phyloP scores from a whole-genome alignment of 257 asterid species.

The Osmanthus fragrans region DNA sequence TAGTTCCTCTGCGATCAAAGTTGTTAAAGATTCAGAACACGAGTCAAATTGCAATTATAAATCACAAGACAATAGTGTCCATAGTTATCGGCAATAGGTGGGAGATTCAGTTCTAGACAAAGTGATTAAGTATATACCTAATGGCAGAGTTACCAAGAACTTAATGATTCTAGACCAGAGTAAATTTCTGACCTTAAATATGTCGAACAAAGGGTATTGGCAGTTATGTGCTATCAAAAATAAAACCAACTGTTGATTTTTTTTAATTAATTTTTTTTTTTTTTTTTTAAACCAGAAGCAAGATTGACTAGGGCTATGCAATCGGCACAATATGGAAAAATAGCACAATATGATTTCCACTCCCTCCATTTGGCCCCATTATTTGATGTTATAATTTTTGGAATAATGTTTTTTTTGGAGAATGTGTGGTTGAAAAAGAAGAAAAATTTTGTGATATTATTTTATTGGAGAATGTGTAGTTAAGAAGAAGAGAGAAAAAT shows the following conservation, averaged over 20 bases:
- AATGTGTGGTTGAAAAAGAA: too few species aligned
- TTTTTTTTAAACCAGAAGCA: not conserved
- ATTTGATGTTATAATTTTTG: too few species aligned
- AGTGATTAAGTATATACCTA: not conserved
- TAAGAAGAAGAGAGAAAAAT: too few species aligned
- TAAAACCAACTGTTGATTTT: not conserved
- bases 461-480: too few species aligned
- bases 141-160: not conserved
- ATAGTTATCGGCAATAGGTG: not conserved
- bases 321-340: not conserved
- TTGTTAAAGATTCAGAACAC: not conserved
- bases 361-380: not conserved
- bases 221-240: not conserved
- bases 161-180: not conserved
- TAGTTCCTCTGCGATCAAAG: constrained; percentile 80
- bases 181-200: not conserved
- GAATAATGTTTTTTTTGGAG: too few species aligned
- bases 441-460: too few species aligned
- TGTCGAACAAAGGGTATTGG: not conserved
- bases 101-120: not conserved
- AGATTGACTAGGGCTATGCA: not conserved
- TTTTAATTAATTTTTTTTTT: too few species aligned
- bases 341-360: not conserved
- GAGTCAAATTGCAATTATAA: not conserved
- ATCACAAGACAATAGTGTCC: not conserved